These are phyloP conservation scores for Cicer judaicum DNA, from an alignment of 306 rosid genomes.

Conservation along the genomic window DNA sequence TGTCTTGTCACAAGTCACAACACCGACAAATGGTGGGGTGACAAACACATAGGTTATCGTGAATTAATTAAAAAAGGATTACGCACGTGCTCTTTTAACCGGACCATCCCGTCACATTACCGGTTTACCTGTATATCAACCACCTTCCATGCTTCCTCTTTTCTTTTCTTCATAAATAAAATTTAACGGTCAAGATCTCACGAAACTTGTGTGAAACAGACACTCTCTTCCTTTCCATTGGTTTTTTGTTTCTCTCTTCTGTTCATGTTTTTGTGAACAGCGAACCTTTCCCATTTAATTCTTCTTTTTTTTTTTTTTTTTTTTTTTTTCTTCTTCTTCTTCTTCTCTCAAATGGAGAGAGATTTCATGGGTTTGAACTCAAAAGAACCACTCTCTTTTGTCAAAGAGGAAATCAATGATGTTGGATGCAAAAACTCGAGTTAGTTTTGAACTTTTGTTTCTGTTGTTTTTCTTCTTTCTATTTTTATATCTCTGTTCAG, in stretches of 20 bases:
- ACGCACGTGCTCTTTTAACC: conserved; percentile 76
- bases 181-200: conserved; percentile 55
- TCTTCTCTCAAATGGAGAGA: conserved; percentile 69
- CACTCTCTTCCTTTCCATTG: too few species aligned
- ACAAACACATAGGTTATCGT: background rate
- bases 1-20: conserved; percentile 4
- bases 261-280: background rate
- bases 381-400: conserved; percentile 55
- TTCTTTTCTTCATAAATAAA: background rate
- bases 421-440: conserved; percentile 65
- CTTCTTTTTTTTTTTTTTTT: background rate
- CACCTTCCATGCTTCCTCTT: conserved; percentile 23
- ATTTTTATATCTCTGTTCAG: background rate
- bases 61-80: conserved; percentile 1
- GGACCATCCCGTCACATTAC: conserved; percentile 53
- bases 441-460: conserved; percentile 24
- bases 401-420: conserved; percentile 68
- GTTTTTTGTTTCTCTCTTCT: background rate
- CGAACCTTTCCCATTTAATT: background rate
- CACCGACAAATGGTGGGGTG: conserved; percentile 44
- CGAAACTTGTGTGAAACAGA: background rate
- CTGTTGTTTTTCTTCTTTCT: background rate
- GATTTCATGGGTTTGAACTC: conserved; percentile 85
- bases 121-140: conserved; percentile 51
- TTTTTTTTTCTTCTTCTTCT: background rate